phyloP scores from a whole-genome alignment of 2,329 filamentous ascomycete genomes.

The Apiospora aurea region DNA sequence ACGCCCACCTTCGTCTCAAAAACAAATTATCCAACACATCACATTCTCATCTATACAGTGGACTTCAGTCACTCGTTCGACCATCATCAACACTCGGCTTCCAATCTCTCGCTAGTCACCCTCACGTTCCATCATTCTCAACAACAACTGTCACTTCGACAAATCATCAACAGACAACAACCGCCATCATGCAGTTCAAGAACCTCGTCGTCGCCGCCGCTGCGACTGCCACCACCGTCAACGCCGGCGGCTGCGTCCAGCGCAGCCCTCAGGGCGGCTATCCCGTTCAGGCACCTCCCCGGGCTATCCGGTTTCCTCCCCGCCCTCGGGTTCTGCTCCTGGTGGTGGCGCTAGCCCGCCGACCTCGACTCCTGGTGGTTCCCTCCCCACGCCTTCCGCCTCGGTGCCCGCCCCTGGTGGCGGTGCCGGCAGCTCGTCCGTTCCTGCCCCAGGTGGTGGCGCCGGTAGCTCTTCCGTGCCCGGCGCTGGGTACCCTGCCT shows the following conservation, averaged over 20 bases:
- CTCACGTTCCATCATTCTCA: background rate
- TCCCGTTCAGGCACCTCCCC: background rate
- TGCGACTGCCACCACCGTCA: background rate
- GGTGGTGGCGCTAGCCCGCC: background rate
- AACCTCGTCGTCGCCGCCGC: background rate
- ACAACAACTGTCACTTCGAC: background rate
- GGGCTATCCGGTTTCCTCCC: background rate
- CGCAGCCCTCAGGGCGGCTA: background rate
- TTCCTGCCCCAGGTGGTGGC: background rate
- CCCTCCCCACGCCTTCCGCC: background rate
- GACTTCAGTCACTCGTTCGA: conserved; percentile 13
- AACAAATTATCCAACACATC: background rate
- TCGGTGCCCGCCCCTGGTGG: background rate
- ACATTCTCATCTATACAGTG: background rate
- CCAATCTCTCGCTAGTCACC: background rate
- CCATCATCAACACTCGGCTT: background rate
- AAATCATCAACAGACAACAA: background rate
- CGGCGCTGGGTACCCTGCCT: background rate
- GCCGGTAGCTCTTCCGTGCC: background rate
- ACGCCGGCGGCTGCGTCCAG: background rate
- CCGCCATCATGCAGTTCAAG: conserved; percentile 6
- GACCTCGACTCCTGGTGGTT: background rate
- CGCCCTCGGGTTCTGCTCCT: background rate
- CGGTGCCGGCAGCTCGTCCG: background rate
- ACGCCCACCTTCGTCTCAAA: background rate